Evolutionary conservation across 2,329 filamentous ascomycete genomes (phyloP).

Genomic region (Penicillium capsulatum): DNA sequence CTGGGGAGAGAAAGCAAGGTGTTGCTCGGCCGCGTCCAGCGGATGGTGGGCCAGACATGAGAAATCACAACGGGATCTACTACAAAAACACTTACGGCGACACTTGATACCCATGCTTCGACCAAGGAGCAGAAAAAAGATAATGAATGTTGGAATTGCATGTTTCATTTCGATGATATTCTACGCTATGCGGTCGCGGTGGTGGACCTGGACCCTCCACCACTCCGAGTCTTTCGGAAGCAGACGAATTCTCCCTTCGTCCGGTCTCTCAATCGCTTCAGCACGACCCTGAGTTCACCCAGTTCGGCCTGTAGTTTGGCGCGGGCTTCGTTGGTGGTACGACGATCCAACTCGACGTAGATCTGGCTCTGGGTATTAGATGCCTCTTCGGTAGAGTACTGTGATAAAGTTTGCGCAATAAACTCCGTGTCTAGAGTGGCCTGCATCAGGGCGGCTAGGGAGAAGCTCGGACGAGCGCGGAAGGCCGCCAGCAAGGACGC

Average conservation of each 20-base stretch:
- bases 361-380: constrained; percentile 81
- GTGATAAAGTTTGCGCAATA: constrained; percentile 83
- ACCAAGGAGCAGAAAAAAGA: constrained; percentile 6
- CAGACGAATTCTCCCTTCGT: constrained; percentile 85
- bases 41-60: constrained; percentile 54
- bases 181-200: constrained; percentile 10
- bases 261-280: constrained; percentile 78
- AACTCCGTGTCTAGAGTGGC: constrained; percentile 97
- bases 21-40: constrained; percentile 72
- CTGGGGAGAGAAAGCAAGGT: constrained; percentile 76
- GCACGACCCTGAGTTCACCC: constrained; percentile 77
- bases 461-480: constrained; percentile 62
- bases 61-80: too few species aligned
- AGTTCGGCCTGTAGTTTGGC: constrained; percentile 77
- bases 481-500: constrained; percentile 79
- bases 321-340: constrained; percentile 83
- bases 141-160: constrained; percentile 11
- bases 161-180: constrained; percentile 4
- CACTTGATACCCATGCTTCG: too few species aligned
- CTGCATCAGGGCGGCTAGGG: constrained; percentile 83
- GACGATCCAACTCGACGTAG: constrained; percentile 82
- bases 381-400: constrained; percentile 81
- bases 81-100: too few species aligned
- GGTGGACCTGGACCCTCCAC: constrained; percentile 21
- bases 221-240: constrained; percentile 61